Base-by-base conservation (phyloP, 768 basidiomycete species). In the Scleroderma citrinum region DNA sequence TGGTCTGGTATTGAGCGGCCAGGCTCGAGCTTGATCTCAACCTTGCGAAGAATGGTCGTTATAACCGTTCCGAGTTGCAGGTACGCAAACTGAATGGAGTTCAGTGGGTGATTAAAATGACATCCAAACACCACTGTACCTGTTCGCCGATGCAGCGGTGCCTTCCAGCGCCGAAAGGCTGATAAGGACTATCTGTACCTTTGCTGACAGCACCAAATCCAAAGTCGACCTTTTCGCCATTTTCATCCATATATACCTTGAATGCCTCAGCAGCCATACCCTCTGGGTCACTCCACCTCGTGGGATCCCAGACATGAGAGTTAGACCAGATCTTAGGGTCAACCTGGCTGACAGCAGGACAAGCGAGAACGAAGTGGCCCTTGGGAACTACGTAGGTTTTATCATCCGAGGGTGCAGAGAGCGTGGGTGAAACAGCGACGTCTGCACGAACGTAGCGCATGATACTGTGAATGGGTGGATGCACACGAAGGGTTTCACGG, bases 151-250 rank as follows among this genome's bases (percentile, higher is more conserved):
- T 94, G 67, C 91, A 98, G 55, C 94, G 76, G 72, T 97, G 95
- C 59, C 89, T 78, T 24, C 96, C 96, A 45, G 96, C 95, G 53
- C 96, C 96, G 60, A 99, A 99, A 2, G 96, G 96, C 64, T 96
- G 90, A 66, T 98, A 97, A 43, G 91, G 92, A 57, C 86, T 90
- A 49, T 94, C 90, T 6, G 94, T 97, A 44, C 94, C 94, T 71
- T 97, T 97, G 72, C 86, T 90, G 45, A 99, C 88, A 52, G 84
- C 81, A 46, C 96, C 96, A 66, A 91, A 99, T 2, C 96, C 96
- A 60, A 86, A 99, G 67, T 99, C 96, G 52, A 98, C 74, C 73
- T 93, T 93, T 68, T 95, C 91, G 49, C 90, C 87, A 29, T 69
- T 67, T 58, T 83, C 83, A 57, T 88, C 88, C 35, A 71, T 67